These are phyloP conservation scores for Colletotrichum sp. DNA, from an alignment of 2,329 filamentous ascomycete genomes.

Conservation along the genomic window DNA sequence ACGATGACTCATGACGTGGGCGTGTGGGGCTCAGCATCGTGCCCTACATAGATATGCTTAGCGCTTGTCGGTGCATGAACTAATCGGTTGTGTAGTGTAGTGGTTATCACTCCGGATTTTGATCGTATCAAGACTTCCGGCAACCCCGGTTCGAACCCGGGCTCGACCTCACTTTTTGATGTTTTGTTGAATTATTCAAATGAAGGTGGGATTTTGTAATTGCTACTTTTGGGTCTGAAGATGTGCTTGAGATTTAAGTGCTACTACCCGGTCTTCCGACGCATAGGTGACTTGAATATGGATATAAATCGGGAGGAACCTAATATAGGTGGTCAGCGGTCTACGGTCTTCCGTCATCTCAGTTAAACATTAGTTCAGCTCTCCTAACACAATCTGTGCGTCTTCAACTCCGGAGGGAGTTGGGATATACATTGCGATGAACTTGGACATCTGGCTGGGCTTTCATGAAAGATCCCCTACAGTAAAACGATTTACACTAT, in stretches of 20 bases:
- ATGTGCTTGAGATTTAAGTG: fast-evolving
- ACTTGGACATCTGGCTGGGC: not conserved
- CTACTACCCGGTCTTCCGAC: not conserved
- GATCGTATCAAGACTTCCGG: constrained; percentile 14
- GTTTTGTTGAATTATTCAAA: fast-evolving
- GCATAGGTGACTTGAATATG: not conserved
- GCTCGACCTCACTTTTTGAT: constrained; percentile 9
- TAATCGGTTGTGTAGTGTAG: constrained; percentile 19
- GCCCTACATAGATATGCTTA: not conserved
- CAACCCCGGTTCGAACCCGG: constrained; percentile 23
- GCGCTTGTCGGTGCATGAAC: not conserved
- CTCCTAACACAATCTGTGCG: fast-evolving
- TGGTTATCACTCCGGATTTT: constrained; percentile 24
- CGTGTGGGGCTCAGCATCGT: fast-evolving
- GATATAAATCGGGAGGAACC: too few relatives aligned
- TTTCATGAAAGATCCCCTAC: not conserved
- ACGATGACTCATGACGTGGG: not conserved
- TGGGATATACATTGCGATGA: not conserved
- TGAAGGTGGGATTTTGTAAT: fast-evolving
- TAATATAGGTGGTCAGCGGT: too few relatives aligned
- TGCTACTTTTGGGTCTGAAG: not conserved
- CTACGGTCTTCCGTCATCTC: too few relatives aligned
- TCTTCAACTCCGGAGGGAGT: not conserved
- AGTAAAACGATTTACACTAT: not conserved
- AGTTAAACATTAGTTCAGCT: not conserved